Evolutionary conservation across 106 monocot species (phyloP), one percentile per base, ranked within the genome.

Genomic region (Platanthera zijinensis): DNA sequence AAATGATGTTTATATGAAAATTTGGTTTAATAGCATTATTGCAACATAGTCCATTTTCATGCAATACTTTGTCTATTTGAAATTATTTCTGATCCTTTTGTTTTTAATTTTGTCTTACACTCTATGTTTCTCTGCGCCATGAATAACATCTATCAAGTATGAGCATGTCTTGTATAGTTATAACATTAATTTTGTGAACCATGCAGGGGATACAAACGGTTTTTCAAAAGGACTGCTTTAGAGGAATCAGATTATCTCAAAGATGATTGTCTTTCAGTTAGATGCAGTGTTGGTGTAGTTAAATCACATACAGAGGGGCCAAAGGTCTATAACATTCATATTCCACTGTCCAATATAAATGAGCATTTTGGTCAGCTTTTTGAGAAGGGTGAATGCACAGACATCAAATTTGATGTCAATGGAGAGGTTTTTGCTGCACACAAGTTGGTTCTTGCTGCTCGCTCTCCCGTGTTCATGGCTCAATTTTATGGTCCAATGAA

Each of bases 401-500:
- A 96, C 78, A 50, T 96, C 50, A 83, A 30, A 72, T 96, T 92
- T 83, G 85, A 89, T 64, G 90, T 96, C 48, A 87, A 89, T 86
- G 96, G 89, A 10, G 96, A 96, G 79, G 76, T 74, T 50, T 92
- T 92, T 81, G 9, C 59, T 85, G 96, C 90, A 56, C 96, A 96
- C 71, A 92, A 89, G 67, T 52, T 92, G 68, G 88, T 96, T 8
- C 85, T 92, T 59, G 92, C 92, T 57, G 85, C 90, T 74, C 84
- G 96, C 8, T 95, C 94, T 21, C 94, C 91, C 79, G 96, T 97
- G 14, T 97, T 97, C 80, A 91, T 87, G 78, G 96, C 96, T 66
- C 93, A 97, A 77, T 91, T 97, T 79, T 85, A 91, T 82, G 96
- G 96, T 77, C 91, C 93, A 54, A 93, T 97, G 96, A 94, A 86